These are phyloP conservation scores for Zymoseptoria tritici DNA, from an alignment of 2,329 filamentous ascomycete genomes.

Conservation along the genomic window DNA sequence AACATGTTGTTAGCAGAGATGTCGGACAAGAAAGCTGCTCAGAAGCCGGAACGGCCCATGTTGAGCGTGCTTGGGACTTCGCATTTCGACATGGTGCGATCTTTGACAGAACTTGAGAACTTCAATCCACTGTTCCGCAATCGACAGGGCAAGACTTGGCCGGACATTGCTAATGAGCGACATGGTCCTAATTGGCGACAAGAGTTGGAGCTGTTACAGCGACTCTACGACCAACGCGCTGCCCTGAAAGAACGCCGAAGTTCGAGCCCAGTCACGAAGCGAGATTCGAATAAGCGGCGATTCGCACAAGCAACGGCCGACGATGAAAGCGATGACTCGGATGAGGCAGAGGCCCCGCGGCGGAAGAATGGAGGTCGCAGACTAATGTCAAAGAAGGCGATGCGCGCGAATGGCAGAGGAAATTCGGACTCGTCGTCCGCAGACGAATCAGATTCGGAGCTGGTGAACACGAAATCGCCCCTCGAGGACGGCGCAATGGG, in stretches of 20 bases:
- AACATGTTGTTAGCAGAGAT: conserved; percentile 55
- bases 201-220: conserved; percentile 73
- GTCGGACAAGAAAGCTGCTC: conserved; percentile 52
- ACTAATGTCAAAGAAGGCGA: conserved; percentile 30
- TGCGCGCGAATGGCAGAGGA: conserved; percentile 27
- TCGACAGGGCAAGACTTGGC: conserved; percentile 72
- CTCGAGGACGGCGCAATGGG: conserved; percentile 19
- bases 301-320: conserved; percentile 12
- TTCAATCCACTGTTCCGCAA: conserved; percentile 76
- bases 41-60: conserved; percentile 83
- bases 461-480: conserved; percentile 10
- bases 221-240: conserved; percentile 55
- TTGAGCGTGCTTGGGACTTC: conserved; percentile 85
- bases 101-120: conserved; percentile 34
- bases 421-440: conserved; percentile 22
- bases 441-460: conserved; percentile 20
- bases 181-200: conserved; percentile 85
- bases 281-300: conserved; percentile 23
- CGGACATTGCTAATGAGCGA: conserved; percentile 74
- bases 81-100: conserved; percentile 73
- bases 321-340: conserved; percentile 15
- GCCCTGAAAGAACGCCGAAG: conserved; percentile 20
- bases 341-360: conserved; percentile 11
- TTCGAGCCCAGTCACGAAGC: conserved; percentile 30
- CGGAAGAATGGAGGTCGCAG: conserved; percentile 27